Evolutionary conservation across 441 rosid genomes (phyloP), one percentile per base, ranked within the genome.

Genomic region (Populus hybrid): DNA sequence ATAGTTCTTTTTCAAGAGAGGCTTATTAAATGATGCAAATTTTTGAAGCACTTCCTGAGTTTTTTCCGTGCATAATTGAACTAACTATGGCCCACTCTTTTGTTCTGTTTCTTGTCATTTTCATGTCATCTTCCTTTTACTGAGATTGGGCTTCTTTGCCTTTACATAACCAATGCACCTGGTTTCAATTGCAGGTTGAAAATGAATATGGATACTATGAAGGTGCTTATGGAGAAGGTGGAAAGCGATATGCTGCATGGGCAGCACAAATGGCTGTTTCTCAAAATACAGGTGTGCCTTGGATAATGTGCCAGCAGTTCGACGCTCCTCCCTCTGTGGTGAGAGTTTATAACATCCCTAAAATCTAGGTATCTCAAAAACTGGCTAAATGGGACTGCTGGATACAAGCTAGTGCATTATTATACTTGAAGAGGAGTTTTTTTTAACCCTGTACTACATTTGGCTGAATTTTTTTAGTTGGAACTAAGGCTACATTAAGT

Each of bases 241-340:
- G 92, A 75, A 92, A 91, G 80, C 78, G 86, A 71, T 96, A 96
- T 86, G 91, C 94, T 75, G 74, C 76, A 76, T 96, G 99, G 99
- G 88, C 99, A 59, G 99, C 98, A 74, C 72, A 80, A 72, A 96
- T 96, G 99, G 99, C 99, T 72, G 93, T 96, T 84, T 84, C 95
- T 81, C 92, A 91, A 84, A 88, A 91, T 80, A 90, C 83, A 53
- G 98, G 98, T 32, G 89, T 96, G 63, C 99, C 99, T 74, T 96
- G 99, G 99, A 88, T 92, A 75, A 94, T 96, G 98, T 96, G 98
- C 83, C 90, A 90, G 80, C 99, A 96, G 77, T 83, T 75, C 75
- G 96, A 96, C 78, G 95, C 99, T 81, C 99, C 99, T 76, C 83
- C 83, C 1, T 82, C 88, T 69, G 92, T 96, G 87, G 99, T 95